Evolutionary conservation across 345 rosid species (phyloP), one percentile per base, ranked within the genome.

Genomic region (Acer yangbiense): DNA sequence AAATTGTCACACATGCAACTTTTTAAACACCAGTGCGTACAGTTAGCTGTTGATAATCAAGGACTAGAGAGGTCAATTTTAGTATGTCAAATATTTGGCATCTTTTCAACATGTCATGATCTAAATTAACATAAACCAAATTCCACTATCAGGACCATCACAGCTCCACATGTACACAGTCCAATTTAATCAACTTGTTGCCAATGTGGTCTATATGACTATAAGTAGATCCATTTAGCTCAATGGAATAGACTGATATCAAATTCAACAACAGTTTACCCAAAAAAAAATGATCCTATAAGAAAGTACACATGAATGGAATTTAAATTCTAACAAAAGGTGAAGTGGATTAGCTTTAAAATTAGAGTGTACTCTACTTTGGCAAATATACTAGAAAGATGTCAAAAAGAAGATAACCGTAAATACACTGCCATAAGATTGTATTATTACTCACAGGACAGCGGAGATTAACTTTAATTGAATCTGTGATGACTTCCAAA

Each of bases 401-500:
- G 4, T 29, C 1, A 13, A 39, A 60, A 18, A 29, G 46, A 16
- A 63, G 16, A 46, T 46, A 50, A 46, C 20, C 9, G 41, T 16
- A 65, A 62, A 63, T 16, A 57, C 6, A 60, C 54, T n/a, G 58
- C 8, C 41, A 13, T 6, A 32, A 29, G 55, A 29, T 35, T 29
- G 35, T 25, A 62, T 18, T 18, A 20, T 43, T 25, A 79, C 87
- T 82, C 73, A 85, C 88, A 46, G 88, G 88, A 61, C 88, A 85
- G 14, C 88, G 88, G 9, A 85, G 84, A 46, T 69, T 78, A 65
- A 85, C 82, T 0, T 78, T 52, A 76, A 85, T 46, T n/a, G 84
- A 76, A 66, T 85, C 88, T 85, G 88, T 82, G 69, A 85, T 73
- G 39, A 85, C 85, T 82, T 85, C 84, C 73, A 85, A 48, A 76